These are phyloP conservation scores for Cyclocybe aegerita DNA, from an alignment of 768 basidiomycete genomes.

Conservation along the genomic window DNA sequence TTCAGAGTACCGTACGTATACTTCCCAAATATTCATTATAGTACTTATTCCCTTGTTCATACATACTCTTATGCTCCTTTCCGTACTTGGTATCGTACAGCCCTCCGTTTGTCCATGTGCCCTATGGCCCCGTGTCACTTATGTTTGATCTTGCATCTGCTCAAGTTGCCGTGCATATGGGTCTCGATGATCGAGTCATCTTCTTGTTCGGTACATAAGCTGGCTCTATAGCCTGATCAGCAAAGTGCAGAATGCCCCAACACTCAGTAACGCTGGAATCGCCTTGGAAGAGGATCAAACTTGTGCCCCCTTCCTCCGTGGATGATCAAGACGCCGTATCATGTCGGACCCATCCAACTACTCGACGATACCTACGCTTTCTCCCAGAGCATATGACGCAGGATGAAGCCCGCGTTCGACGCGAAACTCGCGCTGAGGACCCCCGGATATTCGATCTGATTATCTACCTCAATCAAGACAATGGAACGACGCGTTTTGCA, in stretches of 20 bases:
- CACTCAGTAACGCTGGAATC: slow-evolving; percentile 27
- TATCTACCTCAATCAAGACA: slow-evolving; percentile 27
- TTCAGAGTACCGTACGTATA: too few species aligned
- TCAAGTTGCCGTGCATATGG: too few species aligned
- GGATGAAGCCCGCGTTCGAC: slow-evolving; percentile 32
- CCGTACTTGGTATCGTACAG: too few species aligned
- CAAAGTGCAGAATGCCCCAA: slow-evolving; percentile 22
- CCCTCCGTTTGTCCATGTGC: too few species aligned
- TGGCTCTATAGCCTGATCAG: not conserved
- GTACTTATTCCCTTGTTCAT: too few species aligned
- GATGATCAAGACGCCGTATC: slow-evolving; percentile 35
- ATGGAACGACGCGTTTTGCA: slow-evolving; percentile 28
- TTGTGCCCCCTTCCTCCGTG: slow-evolving; percentile 30
- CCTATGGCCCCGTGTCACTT: too few species aligned
- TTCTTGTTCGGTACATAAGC: not conserved
- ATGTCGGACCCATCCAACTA: slow-evolving; percentile 38
- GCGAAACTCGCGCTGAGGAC: slow-evolving; percentile 35
- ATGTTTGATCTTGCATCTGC: too few species aligned
- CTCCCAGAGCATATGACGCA: slow-evolving; percentile 33
- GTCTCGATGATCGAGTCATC: not conserved
- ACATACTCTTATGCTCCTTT: too few species aligned
- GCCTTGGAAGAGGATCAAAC: slow-evolving; percentile 31
- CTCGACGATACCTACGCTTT: slow-evolving; percentile 36
- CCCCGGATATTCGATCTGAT: slow-evolving; percentile 34
- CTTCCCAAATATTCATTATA: too few species aligned